Evolutionary conservation across 495 filamentous ascomycete genomes (phyloP), one percentile per base, ranked within the genome.

Genomic region (Sabuloglossum arenarium): DNA sequence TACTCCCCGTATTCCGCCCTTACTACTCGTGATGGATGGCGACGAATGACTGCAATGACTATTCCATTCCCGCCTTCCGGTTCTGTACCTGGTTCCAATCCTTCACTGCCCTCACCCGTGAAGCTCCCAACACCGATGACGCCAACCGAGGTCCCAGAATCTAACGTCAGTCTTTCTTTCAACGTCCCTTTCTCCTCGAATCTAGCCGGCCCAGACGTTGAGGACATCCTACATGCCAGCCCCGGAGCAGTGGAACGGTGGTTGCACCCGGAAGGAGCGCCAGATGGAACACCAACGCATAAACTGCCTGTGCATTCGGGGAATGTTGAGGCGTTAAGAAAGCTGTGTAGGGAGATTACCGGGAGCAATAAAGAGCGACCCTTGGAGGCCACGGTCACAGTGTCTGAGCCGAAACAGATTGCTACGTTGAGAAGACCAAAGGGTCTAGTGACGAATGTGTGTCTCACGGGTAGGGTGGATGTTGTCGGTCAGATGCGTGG

Each of bases 121-220:
- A 51, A 51, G 47, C 47, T 51, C 16, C 47, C n/a, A 1, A 19
- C 39, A 3, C 30, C 59, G 30, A 61, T 63, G 24, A 29, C 63
- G 8, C 62, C 61, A 12, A 55, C 62, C 54, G 67, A 70, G 21
- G 61, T 64, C 6, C 66, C 69, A 52, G 68, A 67, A 54, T 65
- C 63, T 31, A 61, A 62, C 28, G 61, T 72, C 62, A 81, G 82
- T 60, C 75, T 85, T 53, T 85, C 86, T 61, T 96, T 97, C 78
- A 95, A 94, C 65, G 83, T 97, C 9, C 91, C 91, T 31, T 95
- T 98, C 71, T 79, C 86, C 56, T 93, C 87, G 50, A 84, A 88
- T 61, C 78, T 95, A 57, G 80, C 84, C 59, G 91, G 93, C 28
- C 91, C 91, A 61, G 86, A 95, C 60, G 78, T 79, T 62, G 85